Evolutionary conservation across 2,329 filamentous ascomycete species (phyloP), one percentile per base, ranked within the genome.

Genomic region (Calycina marina): DNA sequence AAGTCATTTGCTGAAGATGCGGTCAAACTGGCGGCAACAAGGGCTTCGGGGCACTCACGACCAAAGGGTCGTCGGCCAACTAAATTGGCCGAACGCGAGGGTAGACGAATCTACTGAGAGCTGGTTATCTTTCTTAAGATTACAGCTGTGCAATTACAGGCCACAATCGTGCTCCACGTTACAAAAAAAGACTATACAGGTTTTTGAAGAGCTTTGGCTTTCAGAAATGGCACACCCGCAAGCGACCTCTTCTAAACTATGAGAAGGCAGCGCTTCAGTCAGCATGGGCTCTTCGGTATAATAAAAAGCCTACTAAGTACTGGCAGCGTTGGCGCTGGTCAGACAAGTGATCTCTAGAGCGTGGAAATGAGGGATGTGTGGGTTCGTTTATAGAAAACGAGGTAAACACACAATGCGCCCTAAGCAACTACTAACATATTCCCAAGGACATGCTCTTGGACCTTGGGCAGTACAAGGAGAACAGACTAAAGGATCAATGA

Each of bases 331-430:
- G 20, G 15, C 20, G 13, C 11, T 35, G 18, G 16, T 31, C 17
- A 25, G 20, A 35, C 27, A 14, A 35, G 24, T 35, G 16, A 15
- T 34, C 14, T 30, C 24, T 34, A 25, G 13, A 34, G 4, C 18
- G 12, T 34, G 18, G 15, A 24, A 34, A 13, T n/a, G 14, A 29
- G 20, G 18, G 3, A 34, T 6, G 14, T 22, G 20, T 10, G 18
- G 14, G 9, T 27, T 27, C 14, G 18, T 31, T 15, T 31, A 31
- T 25, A n/a, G 30, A 4, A 18, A 20, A 20, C 30, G 18, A 20
- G 30, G 11, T 25, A 35, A 5, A 13, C n/a, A 12, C 10, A n/a
- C 12, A 20, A 13, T 16, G 17, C 12, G 16, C 14, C n/a, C 14
- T 25, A 30, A 18, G 8, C 18, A 14, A n/a, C 30, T 25, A 16